These are phyloP conservation scores for Taphrina wiesneri DNA, from an alignment of 1,139 yeast species.

Conservation along the genomic window DNA sequence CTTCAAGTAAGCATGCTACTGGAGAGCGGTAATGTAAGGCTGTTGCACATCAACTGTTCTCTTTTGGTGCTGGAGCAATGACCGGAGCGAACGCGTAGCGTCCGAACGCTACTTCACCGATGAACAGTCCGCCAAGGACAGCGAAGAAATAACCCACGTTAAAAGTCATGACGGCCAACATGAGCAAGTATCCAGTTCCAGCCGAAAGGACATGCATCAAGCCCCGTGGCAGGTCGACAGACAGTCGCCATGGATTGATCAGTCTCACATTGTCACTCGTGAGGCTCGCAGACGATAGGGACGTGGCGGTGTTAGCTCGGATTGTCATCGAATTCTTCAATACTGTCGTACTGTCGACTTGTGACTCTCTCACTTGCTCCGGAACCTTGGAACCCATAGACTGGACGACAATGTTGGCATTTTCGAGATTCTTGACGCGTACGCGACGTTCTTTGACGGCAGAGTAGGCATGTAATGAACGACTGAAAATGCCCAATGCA, in stretches of 20 bases:
- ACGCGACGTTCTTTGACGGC: conserved; percentile 33
- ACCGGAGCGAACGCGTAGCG: conserved; percentile 38
- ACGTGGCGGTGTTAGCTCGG: conserved; percentile 24
- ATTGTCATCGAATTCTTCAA: not conserved
- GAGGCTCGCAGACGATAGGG: not conserved
- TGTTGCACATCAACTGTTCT: not conserved
- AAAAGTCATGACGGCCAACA: conserved; percentile 44
- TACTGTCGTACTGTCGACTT: not conserved
- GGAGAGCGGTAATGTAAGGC: too few species aligned
- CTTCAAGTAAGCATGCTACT: not conserved
- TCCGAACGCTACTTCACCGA: conserved; percentile 43
- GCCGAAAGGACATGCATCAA: conserved; percentile 39
- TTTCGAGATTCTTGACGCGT: conserved; percentile 36
- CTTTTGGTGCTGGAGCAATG: conserved; percentile 2
- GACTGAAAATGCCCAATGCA: conserved; percentile 40
- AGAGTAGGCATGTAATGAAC: conserved; percentile 37
- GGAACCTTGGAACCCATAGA: not conserved
- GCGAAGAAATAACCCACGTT: conserved; percentile 43
- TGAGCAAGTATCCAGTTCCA: conserved; percentile 41
- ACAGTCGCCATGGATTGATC: conserved; percentile 42
- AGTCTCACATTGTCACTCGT: not conserved
- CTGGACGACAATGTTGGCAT: conserved; percentile 32
- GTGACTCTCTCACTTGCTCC: not conserved
- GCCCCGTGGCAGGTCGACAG: conserved; percentile 41
- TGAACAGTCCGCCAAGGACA: conserved; percentile 41